Base-by-base conservation (phyloP, 2,329 filamentous ascomycete genomes). In the Pseudopyricularia javanii region DNA sequence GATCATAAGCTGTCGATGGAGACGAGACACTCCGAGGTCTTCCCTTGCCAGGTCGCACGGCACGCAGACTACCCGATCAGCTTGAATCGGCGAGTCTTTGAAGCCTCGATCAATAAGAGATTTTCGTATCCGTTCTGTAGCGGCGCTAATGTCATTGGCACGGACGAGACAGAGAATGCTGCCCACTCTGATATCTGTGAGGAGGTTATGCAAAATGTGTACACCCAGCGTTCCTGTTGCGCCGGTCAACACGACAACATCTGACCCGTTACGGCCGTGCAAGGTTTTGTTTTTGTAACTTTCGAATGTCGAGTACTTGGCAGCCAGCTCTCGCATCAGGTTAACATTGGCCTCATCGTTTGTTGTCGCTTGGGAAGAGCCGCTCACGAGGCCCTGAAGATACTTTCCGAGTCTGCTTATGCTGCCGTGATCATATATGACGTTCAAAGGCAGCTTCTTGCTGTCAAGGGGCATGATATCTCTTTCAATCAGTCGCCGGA, bases 401-500 rank as follows among this genome's bases (percentile, higher is more conserved):
- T 22, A 45, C 20, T 26, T 45, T 7, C 17, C 40, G 6, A 45
- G 17, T 20, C 24, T 45, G 40, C 15, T 26, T 5, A 45, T 45
- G 40, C 11, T 45, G 40, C 40, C 22, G 7, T 45, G 24, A 12
- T 45, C 40, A 45, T 45, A 45, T 3, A 45, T 45, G 12, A 45
- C 7, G 22, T 45, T 45, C 40, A 45, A 24, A 4, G 40, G 40
- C 40, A 45, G 4, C 40, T 45, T 45, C 3, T 6, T 15, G 22
- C 12, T 24, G 40, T 45, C 11, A 11, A 4, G 11, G 20, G 40
- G 22, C 40, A 45, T 45, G 4, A 45, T 15, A 17, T 45, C 40
- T 22, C 20, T 12, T 28, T 65, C 59, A 2, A 70, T 58, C 3
- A 64, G 47, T 45, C 62, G 66, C 15, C 75, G 64, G 20, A 83